Evolutionary conservation across 176 grass and related monocot genomes (phyloP).

Genomic region (Neostapfia colusana): DNA sequence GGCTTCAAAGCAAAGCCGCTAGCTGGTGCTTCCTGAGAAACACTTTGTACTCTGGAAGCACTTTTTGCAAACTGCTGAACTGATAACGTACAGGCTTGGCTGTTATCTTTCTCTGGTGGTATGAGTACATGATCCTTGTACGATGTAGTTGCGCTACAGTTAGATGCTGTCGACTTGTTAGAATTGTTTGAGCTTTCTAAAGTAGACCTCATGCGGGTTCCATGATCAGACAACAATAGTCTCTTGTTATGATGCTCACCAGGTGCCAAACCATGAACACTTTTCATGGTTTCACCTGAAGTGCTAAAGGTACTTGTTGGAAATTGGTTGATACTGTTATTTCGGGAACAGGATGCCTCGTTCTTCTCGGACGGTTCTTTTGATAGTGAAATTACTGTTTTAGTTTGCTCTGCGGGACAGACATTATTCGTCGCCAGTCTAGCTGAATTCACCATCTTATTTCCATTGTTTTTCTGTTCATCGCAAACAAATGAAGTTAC

Average conservation of each 20-base stretch:
- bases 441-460: slow-evolving; percentile 8
- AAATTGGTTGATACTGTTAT: neutral
- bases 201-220: slow-evolving; percentile 22
- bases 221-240: slow-evolving; percentile 12
- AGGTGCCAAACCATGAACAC: slow-evolving; percentile 1
- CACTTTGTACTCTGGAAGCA: slow-evolving; percentile 18
- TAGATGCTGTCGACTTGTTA: slow-evolving; percentile 31
- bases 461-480: slow-evolving; percentile 36
- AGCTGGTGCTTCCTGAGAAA: slow-evolving; percentile 35
- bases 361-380: neutral
- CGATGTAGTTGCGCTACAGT: slow-evolving; percentile 41
- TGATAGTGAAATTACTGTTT: slow-evolving; percentile 28
- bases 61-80: slow-evolving; percentile 39
- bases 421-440: slow-evolving; percentile 7
- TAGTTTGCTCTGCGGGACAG: slow-evolving; percentile 25
- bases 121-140: slow-evolving; percentile 45
- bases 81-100: neutral
- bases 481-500: slow-evolving; percentile 11
- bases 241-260: slow-evolving; percentile 32
- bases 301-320: slow-evolving; percentile 11
- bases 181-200: slow-evolving; percentile 37
- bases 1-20: slow-evolving; percentile 25
- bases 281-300: slow-evolving; percentile 28
- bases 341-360: slow-evolving; percentile 4
- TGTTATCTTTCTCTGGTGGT: slow-evolving; percentile 49